phyloP scores from a whole-genome alignment of 1,284 basidiomycete species.

The Malassezia psittaci region DNA sequence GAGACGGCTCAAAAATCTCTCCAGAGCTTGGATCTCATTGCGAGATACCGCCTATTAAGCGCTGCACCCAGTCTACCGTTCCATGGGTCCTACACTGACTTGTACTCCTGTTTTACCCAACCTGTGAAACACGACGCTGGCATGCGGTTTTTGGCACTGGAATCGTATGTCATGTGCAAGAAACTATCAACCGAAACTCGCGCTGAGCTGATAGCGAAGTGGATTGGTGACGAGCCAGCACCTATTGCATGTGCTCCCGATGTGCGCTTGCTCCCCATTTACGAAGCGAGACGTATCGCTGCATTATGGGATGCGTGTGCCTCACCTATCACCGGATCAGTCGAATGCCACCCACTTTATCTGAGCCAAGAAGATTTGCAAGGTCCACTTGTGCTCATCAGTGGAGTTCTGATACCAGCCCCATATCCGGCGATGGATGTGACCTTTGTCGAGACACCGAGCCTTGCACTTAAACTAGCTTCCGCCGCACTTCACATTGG shows the following conservation, averaged over 20 bases:
- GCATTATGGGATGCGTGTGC: slow-evolving; percentile 6
- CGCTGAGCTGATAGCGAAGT: slow-evolving; percentile 22
- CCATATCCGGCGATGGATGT: background rate
- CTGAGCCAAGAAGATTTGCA: background rate
- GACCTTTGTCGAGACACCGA: slow-evolving; percentile 57
- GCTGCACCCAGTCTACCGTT: slow-evolving; percentile 12
- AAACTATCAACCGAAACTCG: slow-evolving; percentile 20
- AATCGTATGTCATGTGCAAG: slow-evolving; percentile 23
- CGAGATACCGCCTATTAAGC: slow-evolving; percentile 16
- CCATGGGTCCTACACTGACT: slow-evolving; percentile 9
- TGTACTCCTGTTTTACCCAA: slow-evolving; percentile 18
- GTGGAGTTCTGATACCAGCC: slow-evolving; percentile 28
- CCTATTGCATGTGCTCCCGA: background rate
- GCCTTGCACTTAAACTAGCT: slow-evolving; percentile 57
- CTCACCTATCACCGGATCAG: background rate
- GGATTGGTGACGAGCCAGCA: slow-evolving; percentile 11
- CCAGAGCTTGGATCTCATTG: slow-evolving; percentile 17
- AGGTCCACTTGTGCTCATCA: slow-evolving; percentile 14
- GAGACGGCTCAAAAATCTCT: slow-evolving; percentile 8
- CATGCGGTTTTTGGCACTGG: slow-evolving; percentile 25
- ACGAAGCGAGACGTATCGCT: slow-evolving; percentile 5
- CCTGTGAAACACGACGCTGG: slow-evolving; percentile 1
- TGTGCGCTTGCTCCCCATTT: slow-evolving; percentile 10
- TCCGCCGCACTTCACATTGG: slow-evolving; percentile 60
- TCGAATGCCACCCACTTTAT: background rate